Conservation (phyloP, 2,329 filamentous ascomycete genomes). For the Colletotrichum sp. region DNA sequence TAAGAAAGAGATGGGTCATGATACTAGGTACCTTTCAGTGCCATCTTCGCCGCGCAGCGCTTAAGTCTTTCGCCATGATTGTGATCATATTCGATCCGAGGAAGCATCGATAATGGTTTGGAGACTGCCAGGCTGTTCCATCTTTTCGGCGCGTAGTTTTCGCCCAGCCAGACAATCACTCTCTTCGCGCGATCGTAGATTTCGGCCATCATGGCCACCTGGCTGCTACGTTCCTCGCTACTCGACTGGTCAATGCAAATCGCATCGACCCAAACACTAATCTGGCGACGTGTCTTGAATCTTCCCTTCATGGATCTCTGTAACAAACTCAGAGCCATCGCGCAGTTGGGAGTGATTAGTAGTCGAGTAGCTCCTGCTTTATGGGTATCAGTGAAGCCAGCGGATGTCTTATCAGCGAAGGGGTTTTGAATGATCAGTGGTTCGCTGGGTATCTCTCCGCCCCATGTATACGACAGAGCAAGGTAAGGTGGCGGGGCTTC, state of each 20-base stretch:
- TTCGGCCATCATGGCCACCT: neutral
- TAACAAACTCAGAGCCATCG: neutral
- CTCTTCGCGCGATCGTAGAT: neutral
- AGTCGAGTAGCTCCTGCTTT: neutral
- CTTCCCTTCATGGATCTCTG: neutral
- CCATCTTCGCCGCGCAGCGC: neutral
- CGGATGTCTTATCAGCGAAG: too few relatives aligned
- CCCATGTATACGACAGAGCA: neutral
- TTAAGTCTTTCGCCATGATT: neutral
- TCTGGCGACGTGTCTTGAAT: neutral
- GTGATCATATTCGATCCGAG: neutral
- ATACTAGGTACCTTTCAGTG: neutral
- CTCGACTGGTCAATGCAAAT: neutral
- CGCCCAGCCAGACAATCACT: neutral
- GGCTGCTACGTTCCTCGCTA: neutral
- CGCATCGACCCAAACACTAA: neutral
- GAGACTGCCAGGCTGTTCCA: neutral
- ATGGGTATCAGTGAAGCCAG: neutral
- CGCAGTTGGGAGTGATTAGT: neutral
- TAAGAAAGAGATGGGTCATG: neutral
- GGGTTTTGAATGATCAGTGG: neutral
- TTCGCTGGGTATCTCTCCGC: neutral
- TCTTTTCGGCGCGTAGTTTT: neutral
- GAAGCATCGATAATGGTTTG: neutral
- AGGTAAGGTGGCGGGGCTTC: neutral